These are phyloP conservation scores for Selenicereus undatus DNA, from an alignment of 148 eudicot species.

Conservation along the genomic window DNA sequence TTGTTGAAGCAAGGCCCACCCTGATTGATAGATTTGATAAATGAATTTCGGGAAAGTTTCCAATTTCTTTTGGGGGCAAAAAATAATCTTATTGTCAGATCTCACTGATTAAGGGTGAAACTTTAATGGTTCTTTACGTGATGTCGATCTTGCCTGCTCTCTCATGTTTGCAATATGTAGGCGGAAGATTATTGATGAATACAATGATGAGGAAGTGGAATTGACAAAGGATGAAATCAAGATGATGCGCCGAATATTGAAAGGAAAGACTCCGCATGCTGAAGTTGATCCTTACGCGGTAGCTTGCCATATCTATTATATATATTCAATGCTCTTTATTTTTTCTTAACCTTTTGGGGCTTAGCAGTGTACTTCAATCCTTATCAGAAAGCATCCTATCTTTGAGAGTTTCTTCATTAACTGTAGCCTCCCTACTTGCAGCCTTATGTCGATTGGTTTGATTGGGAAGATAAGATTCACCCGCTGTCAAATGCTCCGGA, in stretches of 20 bases:
- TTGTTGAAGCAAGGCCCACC: not conserved
- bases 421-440: slow-evolving; percentile 38
- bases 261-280: slow-evolving; percentile 87
- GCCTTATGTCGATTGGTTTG: slow-evolving; percentile 90
- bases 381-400: not conserved
- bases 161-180: slow-evolving; percentile 33
- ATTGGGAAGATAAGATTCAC: slow-evolving; percentile 64
- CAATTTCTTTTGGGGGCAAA: not conserved
- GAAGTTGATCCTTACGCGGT: slow-evolving; percentile 88
- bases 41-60: not conserved
- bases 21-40: not conserved
- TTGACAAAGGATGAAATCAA: slow-evolving; percentile 59
- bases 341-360: not conserved
- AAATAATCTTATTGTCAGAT: not conserved
- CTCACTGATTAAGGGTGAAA: not conserved
- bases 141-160: not conserved
- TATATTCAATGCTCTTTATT: not conserved
- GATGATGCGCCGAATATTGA: slow-evolving; percentile 53
- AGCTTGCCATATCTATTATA: slow-evolving; percentile 6
- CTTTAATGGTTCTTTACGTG: not conserved
- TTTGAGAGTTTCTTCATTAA: not conserved
- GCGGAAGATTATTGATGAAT: slow-evolving; percentile 78
- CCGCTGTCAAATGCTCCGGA: slow-evolving; percentile 88
- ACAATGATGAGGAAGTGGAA: slow-evolving; percentile 88
- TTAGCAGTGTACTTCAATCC: not conserved